Base-by-base conservation (phyloP, 306 rosid species). In the Lablab purpureus region DNA sequence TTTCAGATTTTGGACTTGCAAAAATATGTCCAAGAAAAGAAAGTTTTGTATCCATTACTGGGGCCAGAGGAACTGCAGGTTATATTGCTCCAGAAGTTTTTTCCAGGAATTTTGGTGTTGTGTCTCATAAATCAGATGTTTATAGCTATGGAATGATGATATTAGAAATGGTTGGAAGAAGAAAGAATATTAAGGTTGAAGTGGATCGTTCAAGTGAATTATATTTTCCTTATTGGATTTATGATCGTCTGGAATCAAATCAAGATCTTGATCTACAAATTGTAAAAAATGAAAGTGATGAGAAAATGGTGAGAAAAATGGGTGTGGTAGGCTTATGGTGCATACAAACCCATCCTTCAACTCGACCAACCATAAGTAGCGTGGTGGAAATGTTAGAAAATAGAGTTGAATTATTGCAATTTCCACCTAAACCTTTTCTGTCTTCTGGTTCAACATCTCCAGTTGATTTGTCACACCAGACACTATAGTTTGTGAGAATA, bases 1-100 rank as follows among this genome's bases (percentile, higher is more conserved):
- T 87, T 34, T 82, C 87, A 0, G 90, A 87, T 54, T 87, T 87
- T 5, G 88, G 90, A 52, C 85, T 85, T 5, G 87, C 91, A 1
- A 85, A 80, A 77, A 49, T 85, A 13, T 87, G 88, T 9, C 50
- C 69, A 2, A 55, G 21, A 14, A 58, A 64, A 1, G 87, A 80
- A 1, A 87, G 91, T 14, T 45, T 41, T 0, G 23, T 87, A 10
- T 87, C 90, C 0, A 73, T 82, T 55, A 3, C 64, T 36, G 50
- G 75, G n/a, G 74, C 88, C 0, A 82, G 88, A 37, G 91, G 88
- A 0, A 87, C 91, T 0, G 67, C 14, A 11, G 85, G 88, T 2
- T 87, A 85, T 67, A 87, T 87, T 73, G 91, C 82, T 6, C 85
- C 86, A 1, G 79, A 77, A 23, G 43, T 82, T 0, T 71, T 77